Evolutionary conservation across 305 asterid genomes (phyloP).

Genomic region (Solanum aculeatissimum): DNA sequence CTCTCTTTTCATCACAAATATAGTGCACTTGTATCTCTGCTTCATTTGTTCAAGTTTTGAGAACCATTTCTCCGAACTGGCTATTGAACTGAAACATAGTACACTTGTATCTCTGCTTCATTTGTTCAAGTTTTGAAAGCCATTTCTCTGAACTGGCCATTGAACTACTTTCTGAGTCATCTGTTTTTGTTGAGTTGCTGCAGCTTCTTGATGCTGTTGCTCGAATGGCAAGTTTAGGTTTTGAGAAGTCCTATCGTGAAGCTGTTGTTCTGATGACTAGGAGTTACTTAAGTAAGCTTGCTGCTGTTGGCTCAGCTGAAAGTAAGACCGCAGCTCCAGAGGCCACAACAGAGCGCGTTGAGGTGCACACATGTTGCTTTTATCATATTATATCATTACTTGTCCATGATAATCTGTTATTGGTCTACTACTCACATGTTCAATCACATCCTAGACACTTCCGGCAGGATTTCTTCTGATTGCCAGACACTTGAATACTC

Average conservation of each 20-base stretch:
- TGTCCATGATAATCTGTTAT: constrained; percentile 2
- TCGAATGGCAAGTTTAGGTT: constrained; percentile 98
- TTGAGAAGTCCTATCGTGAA: constrained; percentile 96
- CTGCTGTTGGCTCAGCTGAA: constrained; percentile 81
- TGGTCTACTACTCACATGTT: constrained; percentile 65
- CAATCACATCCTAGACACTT: constrained; percentile 87
- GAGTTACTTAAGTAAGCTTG: constrained; percentile 86
- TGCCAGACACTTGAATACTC: constrained; percentile 61
- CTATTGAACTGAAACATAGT: background rate
- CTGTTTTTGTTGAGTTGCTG: constrained; percentile 59
- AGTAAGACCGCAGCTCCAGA: constrained; percentile 75
- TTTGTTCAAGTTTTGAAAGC: background rate
- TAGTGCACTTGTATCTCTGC: constrained; percentile 6
- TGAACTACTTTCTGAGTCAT: constrained; percentile 5
- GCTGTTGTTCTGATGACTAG: constrained; percentile 87
- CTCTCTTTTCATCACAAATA: constrained; percentile 8
- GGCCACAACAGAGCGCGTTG: constrained; percentile 95
- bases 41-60: background rate
- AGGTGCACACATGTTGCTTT: constrained; percentile 35
- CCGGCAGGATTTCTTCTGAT: constrained; percentile 95
- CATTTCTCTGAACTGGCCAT: background rate
- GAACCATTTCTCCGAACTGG: background rate
- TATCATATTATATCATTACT: constrained; percentile 1
- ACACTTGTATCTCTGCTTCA: background rate
- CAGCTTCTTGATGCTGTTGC: constrained; percentile 99